Percentiles rank a stretch among this genome's conserved stretches.
Conservation (phyloP, 441 rosid species). For the Rhodomyrtus psidioides region DNA sequence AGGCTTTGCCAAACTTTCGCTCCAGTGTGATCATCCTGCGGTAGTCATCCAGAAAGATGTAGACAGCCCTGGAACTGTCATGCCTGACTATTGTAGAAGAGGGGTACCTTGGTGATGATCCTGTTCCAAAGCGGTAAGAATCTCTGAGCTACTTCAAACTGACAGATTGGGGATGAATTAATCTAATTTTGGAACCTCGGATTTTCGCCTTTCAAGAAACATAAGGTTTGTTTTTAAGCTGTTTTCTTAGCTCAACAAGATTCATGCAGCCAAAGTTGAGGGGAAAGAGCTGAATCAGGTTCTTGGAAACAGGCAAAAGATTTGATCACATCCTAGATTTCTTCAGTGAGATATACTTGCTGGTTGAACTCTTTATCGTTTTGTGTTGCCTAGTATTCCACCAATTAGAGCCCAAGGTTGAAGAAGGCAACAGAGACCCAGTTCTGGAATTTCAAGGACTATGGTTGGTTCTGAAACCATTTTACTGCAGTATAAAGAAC, state of each 20-base stretch:
- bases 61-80: not conserved
- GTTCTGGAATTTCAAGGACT: not conserved
- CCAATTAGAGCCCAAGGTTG: not conserved
- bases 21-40: accelerated
- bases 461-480: not conserved
- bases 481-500: not conserved
- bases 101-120: not conserved
- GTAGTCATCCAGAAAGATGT: not conserved
- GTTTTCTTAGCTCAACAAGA: not conserved
- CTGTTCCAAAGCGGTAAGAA: not conserved
- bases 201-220: not conserved
- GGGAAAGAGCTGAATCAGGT: not conserved
- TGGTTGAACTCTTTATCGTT: accelerated
- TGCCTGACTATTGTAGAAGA: not conserved
- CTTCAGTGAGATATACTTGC: not conserved
- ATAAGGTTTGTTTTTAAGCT: not conserved
- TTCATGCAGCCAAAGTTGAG: not conserved
- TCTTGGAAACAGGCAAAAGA: accelerated
- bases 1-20: not conserved
- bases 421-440: not conserved
- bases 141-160: not conserved
- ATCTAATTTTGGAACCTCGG: not conserved
- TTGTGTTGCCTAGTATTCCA: not conserved
- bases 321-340: not conserved
- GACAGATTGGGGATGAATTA: accelerated